Conservation (phyloP, 73 alveolate genomes). For the Stentor coeruleus region DNA sequence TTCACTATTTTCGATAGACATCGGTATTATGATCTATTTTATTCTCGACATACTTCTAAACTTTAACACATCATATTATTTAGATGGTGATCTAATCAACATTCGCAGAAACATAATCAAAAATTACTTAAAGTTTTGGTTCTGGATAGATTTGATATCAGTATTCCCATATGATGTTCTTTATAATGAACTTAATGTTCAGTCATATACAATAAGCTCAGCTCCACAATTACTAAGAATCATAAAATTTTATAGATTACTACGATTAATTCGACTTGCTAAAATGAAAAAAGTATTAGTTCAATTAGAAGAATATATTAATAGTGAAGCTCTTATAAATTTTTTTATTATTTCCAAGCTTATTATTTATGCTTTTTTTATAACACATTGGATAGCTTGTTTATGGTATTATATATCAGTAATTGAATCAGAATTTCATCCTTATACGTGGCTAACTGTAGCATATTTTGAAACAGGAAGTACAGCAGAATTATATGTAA, state of each 20-base stretch:
- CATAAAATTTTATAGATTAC: constrained; percentile 38
- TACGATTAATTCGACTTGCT: constrained; percentile 50
- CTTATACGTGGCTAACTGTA: constrained; percentile 44
- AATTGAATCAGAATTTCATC: constrained; percentile 38
- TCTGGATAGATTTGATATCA: constrained; percentile 49
- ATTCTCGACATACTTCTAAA: constrained; percentile 37
- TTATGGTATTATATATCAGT: constrained; percentile 51
- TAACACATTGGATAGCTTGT: constrained; percentile 76
- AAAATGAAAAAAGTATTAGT: constrained; percentile 47
- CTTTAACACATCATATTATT: constrained; percentile 57
- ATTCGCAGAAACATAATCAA: constrained; percentile 32
- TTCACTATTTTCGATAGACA: constrained; percentile 34
- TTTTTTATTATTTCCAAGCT: constrained; percentile 45
- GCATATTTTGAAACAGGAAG: constrained; percentile 47
- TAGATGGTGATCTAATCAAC: constrained; percentile 47
- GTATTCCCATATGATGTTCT: constrained; percentile 48
- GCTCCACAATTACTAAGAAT: constrained; percentile 50
- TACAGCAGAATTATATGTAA: constrained; percentile 39
- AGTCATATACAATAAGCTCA: constrained; percentile 20
- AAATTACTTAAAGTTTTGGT: constrained; percentile 55
- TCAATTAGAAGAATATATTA: constrained; percentile 52
- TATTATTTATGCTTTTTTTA: constrained; percentile 41
- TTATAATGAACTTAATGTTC: constrained; percentile 13
- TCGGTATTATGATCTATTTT: constrained; percentile 37
- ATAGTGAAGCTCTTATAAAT: constrained; percentile 41